Conservation (phyloP, 139 green algal species). For the Tetratostichococcus sp. region DNA sequence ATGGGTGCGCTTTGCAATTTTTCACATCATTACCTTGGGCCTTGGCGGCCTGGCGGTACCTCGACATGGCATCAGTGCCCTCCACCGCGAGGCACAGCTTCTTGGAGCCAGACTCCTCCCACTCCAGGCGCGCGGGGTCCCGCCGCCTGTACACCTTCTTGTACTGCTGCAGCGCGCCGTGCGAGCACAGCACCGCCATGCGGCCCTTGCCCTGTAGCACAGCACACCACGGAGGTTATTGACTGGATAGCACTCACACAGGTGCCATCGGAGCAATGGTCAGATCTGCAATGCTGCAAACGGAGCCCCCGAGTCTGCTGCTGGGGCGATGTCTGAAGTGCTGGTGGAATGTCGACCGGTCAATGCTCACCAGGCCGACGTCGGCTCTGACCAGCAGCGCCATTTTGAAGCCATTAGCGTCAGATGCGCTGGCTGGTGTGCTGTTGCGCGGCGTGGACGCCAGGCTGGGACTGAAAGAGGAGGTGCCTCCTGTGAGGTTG, state of each 20-base stretch:
- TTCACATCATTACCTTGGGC: background rate
- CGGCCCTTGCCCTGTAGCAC: background rate
- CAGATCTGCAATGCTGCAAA: too few species aligned
- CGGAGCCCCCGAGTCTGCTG: too few species aligned
- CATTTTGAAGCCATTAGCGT: background rate
- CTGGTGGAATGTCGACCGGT: background rate
- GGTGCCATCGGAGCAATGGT: too few species aligned
- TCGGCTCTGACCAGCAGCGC: background rate
- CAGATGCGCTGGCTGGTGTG: background rate
- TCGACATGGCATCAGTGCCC: background rate
- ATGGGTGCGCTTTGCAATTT: background rate
- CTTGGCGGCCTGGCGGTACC: background rate
- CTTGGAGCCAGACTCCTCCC: background rate
- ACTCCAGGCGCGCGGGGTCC: background rate
- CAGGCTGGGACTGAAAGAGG: background rate
- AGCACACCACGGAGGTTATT: background rate
- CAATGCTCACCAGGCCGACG: background rate
- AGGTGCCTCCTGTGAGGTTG: too few species aligned
- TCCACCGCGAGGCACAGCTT: background rate
- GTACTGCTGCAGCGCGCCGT: background rate
- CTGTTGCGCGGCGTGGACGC: background rate
- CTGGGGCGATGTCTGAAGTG: too few species aligned
- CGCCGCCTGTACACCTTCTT: background rate
- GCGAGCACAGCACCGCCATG: background rate
- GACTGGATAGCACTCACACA: background rate